phyloP scores from a whole-genome alignment of 352 stramenopile species.

The Pythium rishiriense region DNA sequence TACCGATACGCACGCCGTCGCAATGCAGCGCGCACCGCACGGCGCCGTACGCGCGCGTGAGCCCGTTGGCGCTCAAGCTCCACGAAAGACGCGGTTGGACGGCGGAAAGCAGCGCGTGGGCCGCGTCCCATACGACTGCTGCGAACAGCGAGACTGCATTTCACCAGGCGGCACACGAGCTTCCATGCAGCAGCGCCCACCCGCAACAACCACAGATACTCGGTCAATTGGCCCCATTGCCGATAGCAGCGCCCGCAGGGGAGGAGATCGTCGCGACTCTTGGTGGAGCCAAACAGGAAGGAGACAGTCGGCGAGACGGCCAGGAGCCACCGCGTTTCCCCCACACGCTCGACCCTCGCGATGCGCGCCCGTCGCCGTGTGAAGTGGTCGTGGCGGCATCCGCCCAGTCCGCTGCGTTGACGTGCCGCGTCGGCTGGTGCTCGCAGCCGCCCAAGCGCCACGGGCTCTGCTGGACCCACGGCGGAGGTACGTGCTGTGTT shows the following conservation, averaged over 20 bases:
- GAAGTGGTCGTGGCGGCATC: neutral
- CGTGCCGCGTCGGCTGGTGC: conserved; percentile 53
- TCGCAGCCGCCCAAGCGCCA: conserved; percentile 38
- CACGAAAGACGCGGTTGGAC: neutral
- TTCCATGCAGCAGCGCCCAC: too few relatives aligned
- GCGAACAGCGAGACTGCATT: too few relatives aligned
- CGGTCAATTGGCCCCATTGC: too few relatives aligned
- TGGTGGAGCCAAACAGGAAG: too few relatives aligned
- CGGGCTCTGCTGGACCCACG: conserved; percentile 55
- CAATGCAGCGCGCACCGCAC: neutral
- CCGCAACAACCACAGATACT: too few relatives aligned
- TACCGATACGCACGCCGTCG: neutral
- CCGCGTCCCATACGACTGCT: too few relatives aligned
- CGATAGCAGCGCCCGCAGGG: too few relatives aligned
- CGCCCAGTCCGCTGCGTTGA: neutral
- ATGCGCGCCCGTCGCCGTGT: too few relatives aligned
- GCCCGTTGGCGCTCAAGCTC: neutral
- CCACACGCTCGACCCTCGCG: too few relatives aligned
- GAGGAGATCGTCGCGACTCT: too few relatives aligned
- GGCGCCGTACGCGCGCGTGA: neutral
- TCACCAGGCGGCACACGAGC: too few relatives aligned
- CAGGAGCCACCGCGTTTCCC: too few relatives aligned
- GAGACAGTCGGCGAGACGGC: neutral
- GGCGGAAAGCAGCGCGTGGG: neutral
- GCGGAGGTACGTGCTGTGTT: conserved; percentile 33